Percentiles rank a stretch among this genome's conserved stretches.
Evolutionary conservation across 371 early-diverging fungal species (phyloP).

Genomic region (Haplosporangium sp.): DNA sequence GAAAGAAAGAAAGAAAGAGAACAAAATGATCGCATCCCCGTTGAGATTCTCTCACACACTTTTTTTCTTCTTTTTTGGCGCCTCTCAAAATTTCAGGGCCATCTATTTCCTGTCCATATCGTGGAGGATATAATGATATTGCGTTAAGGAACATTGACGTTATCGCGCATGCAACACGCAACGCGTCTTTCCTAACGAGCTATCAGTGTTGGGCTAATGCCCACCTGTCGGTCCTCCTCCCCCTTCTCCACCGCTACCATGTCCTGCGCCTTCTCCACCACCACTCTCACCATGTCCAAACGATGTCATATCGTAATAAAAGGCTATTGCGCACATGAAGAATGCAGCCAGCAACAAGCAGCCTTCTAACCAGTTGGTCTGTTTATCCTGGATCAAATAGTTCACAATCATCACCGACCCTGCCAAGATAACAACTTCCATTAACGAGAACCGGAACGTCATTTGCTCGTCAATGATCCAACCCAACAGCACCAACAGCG

Average conservation of each 20-base stretch:
- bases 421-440: no score
- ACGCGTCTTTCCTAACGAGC: background rate
- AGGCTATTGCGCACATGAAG: no score
- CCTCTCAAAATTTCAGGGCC: background rate
- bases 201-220: no score
- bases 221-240: no score
- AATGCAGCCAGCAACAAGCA: no score
- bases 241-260: background rate
- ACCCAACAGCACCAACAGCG: conserved; percentile 84
- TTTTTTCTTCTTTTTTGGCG: background rate
- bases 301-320: no score
- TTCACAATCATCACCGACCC: no score
- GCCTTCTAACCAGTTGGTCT: no score
- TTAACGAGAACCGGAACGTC: no score
- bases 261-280: no score
- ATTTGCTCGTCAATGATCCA: conserved; percentile 78
- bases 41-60: background rate
- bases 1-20: conserved; percentile 1
- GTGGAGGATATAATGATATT: background rate
- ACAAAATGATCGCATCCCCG: background rate
- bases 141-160: background rate
- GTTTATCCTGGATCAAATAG: no score
- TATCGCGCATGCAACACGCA: background rate
- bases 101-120: background rate
- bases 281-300: no score